Conservation (phyloP, 495 filamentous ascomycete species). For the Penicillium soppii region DNA sequence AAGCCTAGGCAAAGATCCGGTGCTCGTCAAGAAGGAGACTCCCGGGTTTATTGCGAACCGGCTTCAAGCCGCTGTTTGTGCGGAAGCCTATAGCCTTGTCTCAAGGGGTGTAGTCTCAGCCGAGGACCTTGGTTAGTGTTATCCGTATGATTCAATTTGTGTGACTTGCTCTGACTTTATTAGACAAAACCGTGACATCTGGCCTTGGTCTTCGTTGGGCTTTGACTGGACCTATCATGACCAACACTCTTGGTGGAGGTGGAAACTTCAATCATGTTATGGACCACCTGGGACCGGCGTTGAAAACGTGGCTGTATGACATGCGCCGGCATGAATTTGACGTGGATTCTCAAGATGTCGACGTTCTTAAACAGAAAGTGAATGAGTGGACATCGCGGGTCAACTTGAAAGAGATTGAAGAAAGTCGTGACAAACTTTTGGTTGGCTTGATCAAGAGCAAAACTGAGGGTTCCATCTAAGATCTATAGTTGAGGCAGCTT, state of each 20-base stretch:
- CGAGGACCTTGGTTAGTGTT: slow-evolving; percentile 28
- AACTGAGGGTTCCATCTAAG: too few species aligned
- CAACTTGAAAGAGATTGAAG: slow-evolving; percentile 5
- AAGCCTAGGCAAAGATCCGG: slow-evolving; percentile 39
- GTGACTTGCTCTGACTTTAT: background rate
- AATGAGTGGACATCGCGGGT: background rate
- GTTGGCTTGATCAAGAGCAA: too few species aligned
- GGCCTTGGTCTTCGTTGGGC: slow-evolving; percentile 50
- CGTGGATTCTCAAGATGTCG: background rate
- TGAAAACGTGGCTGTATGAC: slow-evolving; percentile 14
- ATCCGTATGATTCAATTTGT: background rate
- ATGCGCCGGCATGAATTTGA: slow-evolving; percentile 14
- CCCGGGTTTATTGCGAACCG: slow-evolving; percentile 41
- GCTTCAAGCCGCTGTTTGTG: slow-evolving; percentile 31
- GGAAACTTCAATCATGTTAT: slow-evolving; percentile 21
- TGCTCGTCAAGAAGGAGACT: slow-evolving; percentile 47
- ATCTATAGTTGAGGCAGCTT: too few species aligned
- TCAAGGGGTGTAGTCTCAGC: slow-evolving; percentile 30
- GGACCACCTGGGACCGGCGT: slow-evolving; percentile 16
- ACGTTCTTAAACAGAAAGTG: background rate
- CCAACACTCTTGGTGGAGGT: slow-evolving; percentile 50
- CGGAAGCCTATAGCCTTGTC: slow-evolving; percentile 37
- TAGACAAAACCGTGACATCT: slow-evolving; percentile 30
- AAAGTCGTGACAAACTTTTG: slow-evolving; percentile 5
- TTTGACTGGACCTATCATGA: slow-evolving; percentile 48